Percentiles rank a stretch among this genome's conserved stretches.
Conservation (phyloP, 306 rosid genomes). For the Cucurbita moschata region DNA sequence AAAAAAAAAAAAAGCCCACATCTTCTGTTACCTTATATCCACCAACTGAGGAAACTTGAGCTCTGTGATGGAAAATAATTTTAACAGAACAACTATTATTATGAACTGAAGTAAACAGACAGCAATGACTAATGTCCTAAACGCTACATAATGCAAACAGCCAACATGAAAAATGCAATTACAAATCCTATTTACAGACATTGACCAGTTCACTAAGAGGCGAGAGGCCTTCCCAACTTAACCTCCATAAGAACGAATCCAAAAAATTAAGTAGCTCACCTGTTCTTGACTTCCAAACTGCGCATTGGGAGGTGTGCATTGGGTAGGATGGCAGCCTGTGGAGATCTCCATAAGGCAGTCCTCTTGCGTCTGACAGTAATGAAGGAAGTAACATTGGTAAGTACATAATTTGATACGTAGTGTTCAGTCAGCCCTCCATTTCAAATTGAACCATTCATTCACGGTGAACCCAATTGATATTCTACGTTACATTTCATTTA, state of each 20-base stretch:
- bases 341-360: conserved; percentile 40
- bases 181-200: neutral
- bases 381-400: neutral
- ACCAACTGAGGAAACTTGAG: neutral
- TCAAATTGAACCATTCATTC: neutral
- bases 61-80: neutral
- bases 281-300: conserved; percentile 66
- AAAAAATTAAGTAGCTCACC: conserved; percentile 22
- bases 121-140: neutral
- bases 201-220: neutral
- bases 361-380: conserved; percentile 19
- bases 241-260: neutral
- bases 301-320: conserved; percentile 92
- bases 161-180: neutral
- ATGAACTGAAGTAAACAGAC: neutral
- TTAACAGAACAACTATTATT: neutral
- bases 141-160: neutral
- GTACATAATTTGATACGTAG: neutral
- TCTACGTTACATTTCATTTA: neutral
- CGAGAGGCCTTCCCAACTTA: neutral
- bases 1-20: neutral
- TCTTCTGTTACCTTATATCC: neutral
- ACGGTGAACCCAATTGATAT: neutral
- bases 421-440: neutral
- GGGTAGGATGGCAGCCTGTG: conserved; percentile 49